Percentiles rank a stretch among this genome's conserved stretches.
phyloP scores from a whole-genome alignment of 2,329 filamentous ascomycete genomes.

The Xylaria hypoxylon region DNA sequence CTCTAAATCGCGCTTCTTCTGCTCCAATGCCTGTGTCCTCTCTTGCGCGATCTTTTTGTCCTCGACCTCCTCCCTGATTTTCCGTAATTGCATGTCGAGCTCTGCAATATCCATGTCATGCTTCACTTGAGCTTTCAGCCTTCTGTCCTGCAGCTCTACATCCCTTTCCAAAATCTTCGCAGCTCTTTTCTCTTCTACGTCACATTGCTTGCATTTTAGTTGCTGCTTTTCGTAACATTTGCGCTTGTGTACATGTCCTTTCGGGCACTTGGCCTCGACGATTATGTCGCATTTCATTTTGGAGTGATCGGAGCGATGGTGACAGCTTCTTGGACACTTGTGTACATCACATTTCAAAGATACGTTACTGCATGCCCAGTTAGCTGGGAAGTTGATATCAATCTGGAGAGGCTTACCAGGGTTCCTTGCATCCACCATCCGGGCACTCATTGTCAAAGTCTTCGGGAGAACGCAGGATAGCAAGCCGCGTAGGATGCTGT shows the following conservation, averaged over 20 bases:
- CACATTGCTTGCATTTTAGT: conserved; percentile 18
- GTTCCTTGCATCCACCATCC: conserved; percentile 44
- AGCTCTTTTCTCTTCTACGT: conserved; percentile 11
- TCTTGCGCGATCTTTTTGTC: conserved; percentile 23
- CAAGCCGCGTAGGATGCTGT: conserved; percentile 43
- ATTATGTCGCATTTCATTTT: conserved; percentile 59
- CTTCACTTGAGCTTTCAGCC: conserved; percentile 17
- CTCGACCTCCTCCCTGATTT: conserved; percentile 27
- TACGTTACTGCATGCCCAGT: conserved; percentile 1
- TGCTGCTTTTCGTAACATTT: conserved; percentile 25
- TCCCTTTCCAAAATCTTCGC: conserved; percentile 14
- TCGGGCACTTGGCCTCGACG: conserved; percentile 20
- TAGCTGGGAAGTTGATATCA: background rate
- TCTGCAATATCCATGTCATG: conserved; percentile 29
- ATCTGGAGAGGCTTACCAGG: conserved; percentile 30
- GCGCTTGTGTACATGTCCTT: conserved; percentile 17
- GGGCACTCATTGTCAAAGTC: conserved; percentile 44
- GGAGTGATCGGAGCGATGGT: conserved; percentile 68
- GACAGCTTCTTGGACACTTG: conserved; percentile 69
- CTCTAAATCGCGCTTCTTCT: conserved; percentile 32
- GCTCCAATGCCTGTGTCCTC: conserved; percentile 25
- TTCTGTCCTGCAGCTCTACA: conserved; percentile 12
- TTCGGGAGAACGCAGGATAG: conserved; percentile 31
- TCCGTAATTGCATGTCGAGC: conserved; percentile 28
- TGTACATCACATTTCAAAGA: conserved; percentile 66